Evolutionary conservation across 805 yeast species (phyloP).

Genomic region (Maudiozyma barnettii): DNA sequence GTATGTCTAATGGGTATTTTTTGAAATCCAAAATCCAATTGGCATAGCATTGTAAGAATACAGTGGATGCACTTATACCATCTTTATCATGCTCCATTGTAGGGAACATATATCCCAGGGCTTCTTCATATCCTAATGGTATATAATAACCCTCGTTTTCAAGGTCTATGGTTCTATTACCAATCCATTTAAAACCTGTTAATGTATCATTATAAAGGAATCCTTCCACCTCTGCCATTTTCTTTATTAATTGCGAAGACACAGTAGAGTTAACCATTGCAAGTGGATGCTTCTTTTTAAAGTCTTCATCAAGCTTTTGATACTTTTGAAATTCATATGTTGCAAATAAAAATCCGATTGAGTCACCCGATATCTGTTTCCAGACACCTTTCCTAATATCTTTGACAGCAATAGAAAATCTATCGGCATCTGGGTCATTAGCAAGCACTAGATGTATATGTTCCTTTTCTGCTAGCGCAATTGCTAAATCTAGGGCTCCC

Average conservation of each 20-base stretch:
- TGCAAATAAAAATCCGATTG: conserved; percentile 80
- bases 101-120: conserved; percentile 87
- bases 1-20: conserved; percentile 34
- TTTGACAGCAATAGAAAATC: conserved; percentile 74
- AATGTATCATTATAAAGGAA: conserved; percentile 70
- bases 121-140: conserved; percentile 92
- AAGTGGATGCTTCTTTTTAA: conserved; percentile 32
- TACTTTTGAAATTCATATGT: conserved; percentile 40
- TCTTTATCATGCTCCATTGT: conserved; percentile 78
- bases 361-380: conserved; percentile 85
- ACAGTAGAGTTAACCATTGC: conserved; percentile 78
- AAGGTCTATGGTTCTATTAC: conserved; percentile 72
- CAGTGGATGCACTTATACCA: conserved; percentile 71
- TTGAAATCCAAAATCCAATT: conserved; percentile 32
- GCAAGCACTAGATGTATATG: conserved; percentile 58
- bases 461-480: conserved; percentile 39
- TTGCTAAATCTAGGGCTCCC: conserved; percentile 77
- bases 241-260: conserved; percentile 68
- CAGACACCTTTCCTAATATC: conserved; percentile 35
- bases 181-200: conserved; percentile 97
- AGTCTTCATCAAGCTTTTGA: conserved; percentile 16
- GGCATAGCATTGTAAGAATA: conserved; percentile 63
- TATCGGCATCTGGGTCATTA: conserved; percentile 95
- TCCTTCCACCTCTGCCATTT: conserved; percentile 55
- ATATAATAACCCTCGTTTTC: conserved; percentile 55